Conservation (phyloP, 345 rosid genomes). For the Eucalyptus curtisii region DNA sequence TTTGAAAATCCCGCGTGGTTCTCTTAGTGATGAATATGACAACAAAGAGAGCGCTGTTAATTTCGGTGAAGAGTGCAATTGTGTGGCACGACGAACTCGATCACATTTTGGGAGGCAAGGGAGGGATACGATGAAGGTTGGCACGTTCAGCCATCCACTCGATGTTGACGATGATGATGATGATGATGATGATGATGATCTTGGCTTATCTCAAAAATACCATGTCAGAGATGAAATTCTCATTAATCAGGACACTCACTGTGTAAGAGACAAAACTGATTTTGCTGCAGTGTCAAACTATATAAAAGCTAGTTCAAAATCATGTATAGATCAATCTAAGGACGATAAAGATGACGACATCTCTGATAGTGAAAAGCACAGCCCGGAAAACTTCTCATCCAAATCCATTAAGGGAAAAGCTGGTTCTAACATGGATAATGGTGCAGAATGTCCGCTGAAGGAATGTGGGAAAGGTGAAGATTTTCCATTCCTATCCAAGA, state of each 20-base stretch:
- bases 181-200: background rate
- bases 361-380: background rate
- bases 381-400: background rate
- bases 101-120: background rate
- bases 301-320: background rate
- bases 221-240: background rate
- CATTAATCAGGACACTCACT: background rate
- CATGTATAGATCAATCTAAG: background rate
- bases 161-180: background rate
- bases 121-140: background rate
- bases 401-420: background rate
- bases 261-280: background rate
- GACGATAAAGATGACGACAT: background rate
- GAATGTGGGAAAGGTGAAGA: background rate
- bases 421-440: background rate
- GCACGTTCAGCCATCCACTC: background rate
- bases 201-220: background rate
- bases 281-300: background rate
- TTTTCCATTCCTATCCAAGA: background rate
- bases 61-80: background rate
- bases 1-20: background rate
- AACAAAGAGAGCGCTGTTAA: background rate
- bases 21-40: background rate
- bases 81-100: slow-evolving; percentile 4
- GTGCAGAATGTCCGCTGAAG: background rate